Evolutionary conservation across 169 alveolate genomes (phyloP).

Genomic region (Eimeria maxima): DNA sequence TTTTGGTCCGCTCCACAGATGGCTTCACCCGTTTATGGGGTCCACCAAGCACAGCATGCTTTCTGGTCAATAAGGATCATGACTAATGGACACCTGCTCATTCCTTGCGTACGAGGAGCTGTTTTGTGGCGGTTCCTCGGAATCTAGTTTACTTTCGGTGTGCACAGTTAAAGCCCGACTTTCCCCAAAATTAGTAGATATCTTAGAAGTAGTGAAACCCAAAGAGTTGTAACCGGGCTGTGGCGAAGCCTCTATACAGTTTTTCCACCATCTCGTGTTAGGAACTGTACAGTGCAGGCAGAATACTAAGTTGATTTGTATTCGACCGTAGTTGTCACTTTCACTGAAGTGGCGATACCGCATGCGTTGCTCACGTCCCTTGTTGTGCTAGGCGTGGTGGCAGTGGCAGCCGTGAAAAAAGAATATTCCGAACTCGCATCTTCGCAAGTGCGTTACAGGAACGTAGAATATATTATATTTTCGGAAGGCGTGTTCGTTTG

Average conservation of each 20-base stretch:
- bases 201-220: not conserved
- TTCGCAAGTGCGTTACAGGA: not conserved
- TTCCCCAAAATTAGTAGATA: not conserved
- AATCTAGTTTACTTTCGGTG: not conserved
- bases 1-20: not conserved
- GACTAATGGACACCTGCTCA: not conserved
- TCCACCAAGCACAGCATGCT: not conserved
- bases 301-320: not conserved
- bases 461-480: not conserved
- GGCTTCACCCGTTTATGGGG: not conserved
- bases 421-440: not conserved
- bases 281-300: not conserved
- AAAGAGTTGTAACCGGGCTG: not conserved
- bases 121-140: not conserved
- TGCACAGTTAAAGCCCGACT: not conserved
- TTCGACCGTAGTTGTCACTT: not conserved
- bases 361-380: not conserved
- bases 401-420: not conserved
- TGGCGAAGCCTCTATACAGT: not conserved
- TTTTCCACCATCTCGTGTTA: not conserved
- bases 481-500: not conserved
- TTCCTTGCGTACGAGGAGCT: not conserved
- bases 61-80: not conserved
- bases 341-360: not conserved
- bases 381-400: not conserved